phyloP scores from a whole-genome alignment of 2,329 filamentous ascomycete genomes.

The Sarocladium oryzae region DNA sequence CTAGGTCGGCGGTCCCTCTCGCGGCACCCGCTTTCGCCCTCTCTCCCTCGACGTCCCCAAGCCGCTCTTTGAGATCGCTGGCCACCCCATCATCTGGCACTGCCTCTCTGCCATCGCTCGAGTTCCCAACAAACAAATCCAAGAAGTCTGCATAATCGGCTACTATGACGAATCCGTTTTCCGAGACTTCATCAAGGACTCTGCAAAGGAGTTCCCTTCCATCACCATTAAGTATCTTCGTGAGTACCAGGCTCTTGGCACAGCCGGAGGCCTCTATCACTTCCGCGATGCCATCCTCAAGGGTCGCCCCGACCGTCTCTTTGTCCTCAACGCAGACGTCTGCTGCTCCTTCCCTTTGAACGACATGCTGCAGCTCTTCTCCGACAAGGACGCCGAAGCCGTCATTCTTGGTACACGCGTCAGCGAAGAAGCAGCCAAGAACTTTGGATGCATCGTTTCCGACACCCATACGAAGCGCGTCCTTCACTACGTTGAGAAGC shows the following conservation, averaged over 20 bases:
- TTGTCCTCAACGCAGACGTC: constrained; percentile 95
- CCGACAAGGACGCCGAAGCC: constrained; percentile 92
- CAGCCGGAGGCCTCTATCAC: constrained; percentile 94
- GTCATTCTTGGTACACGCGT: constrained; percentile 92
- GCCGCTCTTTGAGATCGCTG: constrained; percentile 97
- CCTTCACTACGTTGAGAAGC: constrained; percentile 98
- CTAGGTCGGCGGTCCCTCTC: constrained; percentile 94
- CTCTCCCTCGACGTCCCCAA: constrained; percentile 94
- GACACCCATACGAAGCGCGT: constrained; percentile 92
- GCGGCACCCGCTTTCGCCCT: constrained; percentile 92
- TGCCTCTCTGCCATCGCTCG: constrained; percentile 88
- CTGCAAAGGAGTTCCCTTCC: constrained; percentile 75
- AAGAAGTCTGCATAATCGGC: constrained; percentile 95
- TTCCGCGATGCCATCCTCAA: constrained; percentile 99
- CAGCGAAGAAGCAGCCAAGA: constrained; percentile 81
- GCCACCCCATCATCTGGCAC: constrained; percentile 97
- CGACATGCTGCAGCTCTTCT: constrained; percentile 92
- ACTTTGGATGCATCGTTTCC: constrained; percentile 97
- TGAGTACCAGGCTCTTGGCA: constrained; percentile 94
- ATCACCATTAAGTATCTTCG: constrained; percentile 87
- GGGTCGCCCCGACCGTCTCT: constrained; percentile 88
- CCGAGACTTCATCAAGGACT: constrained; percentile 95
- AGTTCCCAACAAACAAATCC: constrained; percentile 71
- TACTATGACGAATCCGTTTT: constrained; percentile 98
- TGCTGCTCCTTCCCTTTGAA: constrained; percentile 97